phyloP scores from a whole-genome alignment of 2,329 filamentous ascomycete species.

The Pyrenochaeta sp. region DNA sequence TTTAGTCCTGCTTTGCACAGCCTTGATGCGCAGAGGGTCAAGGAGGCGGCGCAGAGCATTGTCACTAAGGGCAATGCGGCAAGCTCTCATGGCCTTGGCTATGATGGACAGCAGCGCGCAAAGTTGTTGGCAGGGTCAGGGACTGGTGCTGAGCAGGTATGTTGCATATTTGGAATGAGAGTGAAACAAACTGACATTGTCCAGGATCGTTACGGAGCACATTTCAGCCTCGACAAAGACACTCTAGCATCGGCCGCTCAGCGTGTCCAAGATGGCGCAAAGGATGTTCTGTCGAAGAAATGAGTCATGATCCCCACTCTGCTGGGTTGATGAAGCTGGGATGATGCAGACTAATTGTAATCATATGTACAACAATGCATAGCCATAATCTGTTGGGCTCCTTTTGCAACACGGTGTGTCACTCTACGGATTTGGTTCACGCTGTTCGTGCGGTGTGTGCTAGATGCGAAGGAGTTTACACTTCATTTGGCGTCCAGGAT shows the following conservation, averaged over 20 bases:
- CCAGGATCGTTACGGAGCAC: constrained; percentile 41
- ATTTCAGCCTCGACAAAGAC: constrained; percentile 35
- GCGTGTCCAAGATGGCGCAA: constrained; percentile 36
- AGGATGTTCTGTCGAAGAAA: constrained; percentile 28
- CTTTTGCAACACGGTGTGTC: background rate
- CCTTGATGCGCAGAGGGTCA: constrained; percentile 35
- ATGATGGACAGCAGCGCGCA: constrained; percentile 42
- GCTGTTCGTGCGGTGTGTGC: too few relatives aligned
- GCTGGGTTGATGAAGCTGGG: background rate
- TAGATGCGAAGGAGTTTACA: too few relatives aligned
- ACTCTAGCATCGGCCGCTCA: constrained; percentile 34
- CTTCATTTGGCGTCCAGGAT: too few relatives aligned
- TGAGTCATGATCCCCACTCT: constrained; percentile 3
- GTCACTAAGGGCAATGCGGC: constrained; percentile 34
- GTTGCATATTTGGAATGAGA: background rate
- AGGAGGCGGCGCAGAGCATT: constrained; percentile 32
- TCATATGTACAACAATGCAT: constrained; percentile 9
- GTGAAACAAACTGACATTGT: constrained; percentile 7
- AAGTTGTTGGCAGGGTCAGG: constrained; percentile 39
- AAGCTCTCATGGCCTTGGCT: constrained; percentile 37
- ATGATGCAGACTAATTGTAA: background rate
- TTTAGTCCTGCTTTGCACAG: constrained; percentile 32
- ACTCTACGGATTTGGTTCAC: too few relatives aligned
- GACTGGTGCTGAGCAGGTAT: constrained; percentile 46
- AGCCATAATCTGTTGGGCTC: background rate